Evolutionary conservation across 208 protist species (phyloP), one percentile per base, ranked within the genome.

Genomic region (Lotmaria passim): DNA sequence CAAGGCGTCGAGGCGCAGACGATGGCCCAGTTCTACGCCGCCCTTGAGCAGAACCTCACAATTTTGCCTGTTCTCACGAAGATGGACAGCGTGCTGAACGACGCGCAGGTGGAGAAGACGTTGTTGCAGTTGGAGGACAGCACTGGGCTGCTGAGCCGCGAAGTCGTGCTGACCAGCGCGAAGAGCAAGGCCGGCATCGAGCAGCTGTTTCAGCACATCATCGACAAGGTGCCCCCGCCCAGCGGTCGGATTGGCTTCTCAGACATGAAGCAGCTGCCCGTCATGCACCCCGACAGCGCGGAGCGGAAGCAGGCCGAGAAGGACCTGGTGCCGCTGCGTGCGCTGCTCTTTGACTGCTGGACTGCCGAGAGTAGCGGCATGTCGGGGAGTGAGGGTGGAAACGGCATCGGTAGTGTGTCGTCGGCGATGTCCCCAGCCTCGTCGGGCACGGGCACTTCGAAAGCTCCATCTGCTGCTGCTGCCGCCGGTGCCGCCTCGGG

Each of bases 341-440:
- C 94, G 19, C 77, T 99, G n/a, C 77, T 99, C n/a, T 97, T 99
- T 68, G 98, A 98, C 70, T 96, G 83, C 34, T 98, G 96, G 96
- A 98, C 91, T 11, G 79, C 89, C 50, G 79, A 91, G 71, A 98
- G 96, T 75, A 82, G 93, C 48, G 97, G 98, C 21, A 90, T 96
- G 62, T 57, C 85, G 6, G 71, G 82, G 36, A 76, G 71, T 33
- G 65, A 62, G 6, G 71, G 82, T 38, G 74, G 71, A 31, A 63
- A 62, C 19, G 48, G 28, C 30, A 36, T 8, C 30, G 34, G 43
- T 12, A 23, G 21, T 65, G 51, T 21, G 39, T 23, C 33, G 60
- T 41, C 28, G 23, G n/a, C 57, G 21, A 34, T 55, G 10, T 17
- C 62, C 28, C 61, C 52, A 14, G 28, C 53, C 1, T 47, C 60